Base-by-base conservation (phyloP, 371 early-diverging fungal species). In the Mortierella sp. region DNA sequence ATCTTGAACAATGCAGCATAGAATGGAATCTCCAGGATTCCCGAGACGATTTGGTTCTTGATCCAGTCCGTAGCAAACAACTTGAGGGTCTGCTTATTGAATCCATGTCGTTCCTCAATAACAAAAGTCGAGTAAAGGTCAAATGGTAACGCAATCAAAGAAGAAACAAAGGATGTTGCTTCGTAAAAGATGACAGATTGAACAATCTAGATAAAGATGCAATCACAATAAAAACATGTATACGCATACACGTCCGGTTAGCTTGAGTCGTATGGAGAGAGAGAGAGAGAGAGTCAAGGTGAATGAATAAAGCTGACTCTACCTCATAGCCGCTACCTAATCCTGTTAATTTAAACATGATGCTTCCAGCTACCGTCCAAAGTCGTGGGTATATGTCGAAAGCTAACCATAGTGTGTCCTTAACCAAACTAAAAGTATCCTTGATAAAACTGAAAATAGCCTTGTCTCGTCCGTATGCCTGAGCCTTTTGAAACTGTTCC, bases 21-120 rank as follows among this genome's bases (percentile, higher is more conserved):
- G 47, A 97, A 83, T 0, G 97, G 96, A 36, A 91, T 76, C 50
- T 96, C 94, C 47, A 99, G 87, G n/a, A 88, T 88, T n/a, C 84
- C 89, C 22, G 88, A 87, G 32, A 98, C 82, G 15, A 91, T 58
- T 21, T 92, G 86, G 0, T 85, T 86, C 84, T 97, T 99, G 63
- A 96, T 45, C 71, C 92, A 50, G 87, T 99, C 99, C 0, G 87
- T 86, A 58, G 97, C 78, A 83, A 93, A 99, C 63, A 97, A 81
- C 0, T 85, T 82, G 9, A 95, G 43, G 0, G 99, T 98, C 78
- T 93, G 94, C 78, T 99, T 99, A 87, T 99, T 99, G 87, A 99
- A 99, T 6, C 99, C 99, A 84, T 98, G 97, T 19, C 89, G 87
- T 73, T 94, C 90, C 84, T 99, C 99, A 62, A 99, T 89, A 36